Evolutionary conservation across 2,329 filamentous ascomycete genomes (phyloP).

Genomic region (Rutstroemia sp.): DNA sequence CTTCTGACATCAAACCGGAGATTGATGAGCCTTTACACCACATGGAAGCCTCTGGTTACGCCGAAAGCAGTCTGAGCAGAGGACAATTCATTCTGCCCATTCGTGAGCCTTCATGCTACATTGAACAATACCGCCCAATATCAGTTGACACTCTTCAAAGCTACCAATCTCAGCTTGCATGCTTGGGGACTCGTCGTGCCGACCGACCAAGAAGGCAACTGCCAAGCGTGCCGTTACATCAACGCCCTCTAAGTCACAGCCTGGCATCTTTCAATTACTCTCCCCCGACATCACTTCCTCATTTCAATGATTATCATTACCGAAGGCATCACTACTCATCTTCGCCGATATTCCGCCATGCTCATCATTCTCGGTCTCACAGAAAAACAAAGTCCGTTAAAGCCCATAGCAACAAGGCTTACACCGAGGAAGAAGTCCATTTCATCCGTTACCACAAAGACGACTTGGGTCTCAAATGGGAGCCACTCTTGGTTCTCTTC

Average conservation of each 20-base stretch:
- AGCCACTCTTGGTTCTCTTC: slow-evolving; percentile 1
- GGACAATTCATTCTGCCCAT: background rate
- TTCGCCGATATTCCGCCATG: background rate
- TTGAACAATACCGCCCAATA: background rate
- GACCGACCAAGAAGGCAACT: background rate
- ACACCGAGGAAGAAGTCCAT: slow-evolving; percentile 11
- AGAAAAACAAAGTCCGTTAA: background rate
- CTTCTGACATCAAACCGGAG: background rate
- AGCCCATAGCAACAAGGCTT: slow-evolving; percentile 13
- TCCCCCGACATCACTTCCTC: background rate
- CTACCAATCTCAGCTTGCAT: background rate
- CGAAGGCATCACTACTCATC: background rate
- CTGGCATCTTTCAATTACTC: background rate
- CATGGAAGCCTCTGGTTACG: background rate
- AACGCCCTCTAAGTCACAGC: background rate
- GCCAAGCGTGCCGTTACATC: background rate
- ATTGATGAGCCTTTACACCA: too few relatives aligned
- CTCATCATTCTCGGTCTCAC: background rate
- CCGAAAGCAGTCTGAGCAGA: too few relatives aligned
- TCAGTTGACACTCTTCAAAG: background rate
- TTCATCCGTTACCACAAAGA: slow-evolving; percentile 14
- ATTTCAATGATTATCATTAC: background rate
- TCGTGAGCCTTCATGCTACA: background rate
- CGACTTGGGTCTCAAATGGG: slow-evolving; percentile 10
- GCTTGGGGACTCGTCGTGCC: background rate